Evolutionary conservation across 2,329 filamentous ascomycete species (phyloP).

Genomic region (Phialophora macrospora): DNA sequence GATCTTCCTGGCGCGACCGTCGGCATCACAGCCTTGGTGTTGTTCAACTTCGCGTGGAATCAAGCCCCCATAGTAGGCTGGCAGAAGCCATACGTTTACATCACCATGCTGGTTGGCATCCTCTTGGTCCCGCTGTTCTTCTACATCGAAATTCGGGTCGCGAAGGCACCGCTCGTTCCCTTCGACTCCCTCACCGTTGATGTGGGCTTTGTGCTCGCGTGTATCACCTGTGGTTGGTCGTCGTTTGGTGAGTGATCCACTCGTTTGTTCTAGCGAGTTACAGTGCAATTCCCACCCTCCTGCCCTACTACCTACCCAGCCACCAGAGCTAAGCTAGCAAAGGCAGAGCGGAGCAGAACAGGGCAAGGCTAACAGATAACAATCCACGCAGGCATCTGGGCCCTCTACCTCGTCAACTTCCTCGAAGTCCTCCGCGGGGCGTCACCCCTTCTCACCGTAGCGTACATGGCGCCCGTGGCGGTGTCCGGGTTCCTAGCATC

Average conservation of each 20-base stretch:
- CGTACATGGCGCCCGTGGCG: conserved; percentile 22
- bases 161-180: conserved; percentile 62
- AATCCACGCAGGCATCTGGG: conserved; percentile 52
- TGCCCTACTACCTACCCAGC: too few species aligned
- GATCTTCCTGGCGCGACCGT: conserved; percentile 51
- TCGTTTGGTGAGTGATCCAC: conserved; percentile 59
- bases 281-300: not conserved
- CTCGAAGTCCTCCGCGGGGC: conserved; percentile 39
- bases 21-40: conserved; percentile 61
- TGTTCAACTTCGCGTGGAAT: conserved; percentile 72
- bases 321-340: too few species aligned
- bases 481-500: conserved; percentile 45
- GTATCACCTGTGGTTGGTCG: conserved; percentile 60
- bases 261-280: conserved; percentile 27
- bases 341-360: too few species aligned
- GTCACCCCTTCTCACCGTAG: conserved; percentile 43
- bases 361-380: not conserved
- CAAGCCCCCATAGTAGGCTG: conserved; percentile 66
- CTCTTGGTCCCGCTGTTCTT: conserved; percentile 62
- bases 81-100: conserved; percentile 61
- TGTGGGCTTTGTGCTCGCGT: conserved; percentile 61
- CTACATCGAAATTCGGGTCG: conserved; percentile 53
- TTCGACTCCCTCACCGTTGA: conserved; percentile 57
- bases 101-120: conserved; percentile 62
- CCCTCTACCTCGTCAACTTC: conserved; percentile 42